Evolutionary conservation across 495 filamentous ascomycete species (phyloP), one percentile per base, ranked within the genome.

Genomic region (Hypoxylon cercidicola): DNA sequence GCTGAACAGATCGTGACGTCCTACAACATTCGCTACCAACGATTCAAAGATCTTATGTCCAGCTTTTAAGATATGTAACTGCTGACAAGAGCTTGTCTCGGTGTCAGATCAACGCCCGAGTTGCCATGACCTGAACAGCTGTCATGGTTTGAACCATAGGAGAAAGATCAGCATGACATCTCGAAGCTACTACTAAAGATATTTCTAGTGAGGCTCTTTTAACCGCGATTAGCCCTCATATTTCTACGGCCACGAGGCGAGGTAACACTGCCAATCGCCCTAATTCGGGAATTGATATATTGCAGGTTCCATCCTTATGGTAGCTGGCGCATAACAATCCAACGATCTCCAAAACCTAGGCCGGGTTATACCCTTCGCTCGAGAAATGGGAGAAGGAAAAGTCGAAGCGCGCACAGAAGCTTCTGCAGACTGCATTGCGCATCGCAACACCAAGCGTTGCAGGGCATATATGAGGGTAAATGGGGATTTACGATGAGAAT

Each of bases 241-340:
- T 15, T 41, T 55, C 28, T 41, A 40, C 23, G 15, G 30, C 60
- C 60, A 68, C 60, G 60, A 68, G 65, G 65, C 12, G 55, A 68
- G 60, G 65, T 68, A 53, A 68, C 65, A 60, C 60, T 56, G 50
- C 37, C 60, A 56, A 60, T 48, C 47, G 60, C 39, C 55, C 44
- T 60, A 35, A 55, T 60, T 55, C 19, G 46, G 65, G 39, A 60
- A 52, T 13, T 51, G 20, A 44, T 52, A 55, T 63, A 64, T 60
- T 64, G 34, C 51, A 45, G 48, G 65, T 64, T 60, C 55, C 60
- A 64, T 58, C 23, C 45, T 52, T 52, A 40, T 20, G 55, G 44
- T 60, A 46, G 51, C 20, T 18, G 30, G 44, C 45, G 12, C 19
- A 40, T 32, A 37, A 10, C n/a, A 41, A 23, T 18, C 16, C 21